Base-by-base conservation (phyloP, 2,329 filamentous ascomycete genomes). In the Sporothrix mexicana region DNA sequence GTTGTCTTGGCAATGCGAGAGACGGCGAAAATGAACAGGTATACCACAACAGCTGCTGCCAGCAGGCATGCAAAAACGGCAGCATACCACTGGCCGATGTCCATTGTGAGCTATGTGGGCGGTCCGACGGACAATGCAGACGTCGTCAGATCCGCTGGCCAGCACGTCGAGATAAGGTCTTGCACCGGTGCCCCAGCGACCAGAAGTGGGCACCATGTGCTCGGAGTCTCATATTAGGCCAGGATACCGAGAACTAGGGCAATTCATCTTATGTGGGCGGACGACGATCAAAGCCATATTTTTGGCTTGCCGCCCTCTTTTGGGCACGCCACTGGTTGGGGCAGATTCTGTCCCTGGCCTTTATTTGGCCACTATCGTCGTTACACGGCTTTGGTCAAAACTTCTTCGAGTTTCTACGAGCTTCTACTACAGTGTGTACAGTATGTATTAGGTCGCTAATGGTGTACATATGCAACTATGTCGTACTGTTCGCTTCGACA, bases 381-480 rank as follows among this genome's bases (percentile, higher is more conserved):
- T 59, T 59, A 30, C 23, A 13, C 15, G 15, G 1, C 2, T 25
- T 30, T 15, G 13, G 17, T 17, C 47, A 13, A 51, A 51, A 51
- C 25, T 41, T 61, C 23, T 61, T 2, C 25, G 25, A 17, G 23
- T 61, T 61, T 61, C 4, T 61, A 61, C 57, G 57, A 61, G 57
- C 25, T 61, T 61, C 57, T 30, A 30, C n/a, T n/a, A n/a, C n/a
- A n/a, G n/a, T n/a, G n/a, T n/a, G n/a, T n/a, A n/a, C n/a, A n/a
- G n/a, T n/a, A n/a, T n/a, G n/a, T 13, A 61, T 61, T 61, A 61
- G 25, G 23, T 61, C 57, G 57, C 57, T 30, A n/a, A n/a, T n/a
- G n/a, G n/a, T n/a, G n/a, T n/a, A n/a, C 12, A 61, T 61, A 61
- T 30, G 23, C 17, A 30, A 25, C 13, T 36, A 36, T 10, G 57